Evolutionary conservation across 805 yeast genomes (phyloP).

Genomic region (Pichia sporocuriosa): DNA sequence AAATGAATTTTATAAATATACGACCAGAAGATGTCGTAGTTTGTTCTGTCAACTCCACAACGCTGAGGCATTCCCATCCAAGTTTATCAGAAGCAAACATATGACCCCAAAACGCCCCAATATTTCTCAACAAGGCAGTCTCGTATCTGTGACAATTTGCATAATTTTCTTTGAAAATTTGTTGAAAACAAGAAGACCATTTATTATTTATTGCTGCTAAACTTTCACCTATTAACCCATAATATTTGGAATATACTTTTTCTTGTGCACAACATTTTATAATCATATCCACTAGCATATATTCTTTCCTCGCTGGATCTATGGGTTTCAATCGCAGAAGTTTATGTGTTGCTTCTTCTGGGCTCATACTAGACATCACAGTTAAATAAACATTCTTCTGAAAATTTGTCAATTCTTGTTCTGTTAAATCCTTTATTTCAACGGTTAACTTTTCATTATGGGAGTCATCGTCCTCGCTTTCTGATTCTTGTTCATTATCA

Average conservation of each 20-base stretch:
- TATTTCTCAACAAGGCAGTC: slow-evolving; percentile 64
- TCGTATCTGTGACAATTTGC: slow-evolving; percentile 57
- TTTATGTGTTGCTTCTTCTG: slow-evolving; percentile 91
- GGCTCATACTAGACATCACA: slow-evolving; percentile 82
- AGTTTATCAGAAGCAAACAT: slow-evolving; percentile 63
- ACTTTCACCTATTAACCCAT: slow-evolving; percentile 69
- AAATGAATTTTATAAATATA: slow-evolving; percentile 72
- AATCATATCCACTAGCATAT: slow-evolving; percentile 61
- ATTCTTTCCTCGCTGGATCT: slow-evolving; percentile 37
- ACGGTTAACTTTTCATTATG: slow-evolving; percentile 19
- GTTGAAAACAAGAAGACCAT: slow-evolving; percentile 54
- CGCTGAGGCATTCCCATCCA: slow-evolving; percentile 53
- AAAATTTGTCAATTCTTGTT: slow-evolving; percentile 51
- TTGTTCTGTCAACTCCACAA: slow-evolving; percentile 55
- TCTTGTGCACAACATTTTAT: slow-evolving; percentile 81
- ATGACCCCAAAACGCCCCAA: slow-evolving; percentile 85
- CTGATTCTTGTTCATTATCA: slow-evolving; percentile 22
- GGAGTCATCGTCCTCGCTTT: slow-evolving; percentile 18
- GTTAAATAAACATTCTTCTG: slow-evolving; percentile 77
- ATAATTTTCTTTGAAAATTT: slow-evolving; percentile 52
- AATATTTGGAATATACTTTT: slow-evolving; percentile 77
- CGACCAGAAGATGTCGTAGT: slow-evolving; percentile 77
- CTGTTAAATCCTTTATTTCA: slow-evolving; percentile 61
- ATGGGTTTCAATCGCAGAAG: slow-evolving; percentile 44
- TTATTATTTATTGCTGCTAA: slow-evolving; percentile 41